phyloP scores from a whole-genome alignment of 257 asterid species.

The Solanum ossicruentum region DNA sequence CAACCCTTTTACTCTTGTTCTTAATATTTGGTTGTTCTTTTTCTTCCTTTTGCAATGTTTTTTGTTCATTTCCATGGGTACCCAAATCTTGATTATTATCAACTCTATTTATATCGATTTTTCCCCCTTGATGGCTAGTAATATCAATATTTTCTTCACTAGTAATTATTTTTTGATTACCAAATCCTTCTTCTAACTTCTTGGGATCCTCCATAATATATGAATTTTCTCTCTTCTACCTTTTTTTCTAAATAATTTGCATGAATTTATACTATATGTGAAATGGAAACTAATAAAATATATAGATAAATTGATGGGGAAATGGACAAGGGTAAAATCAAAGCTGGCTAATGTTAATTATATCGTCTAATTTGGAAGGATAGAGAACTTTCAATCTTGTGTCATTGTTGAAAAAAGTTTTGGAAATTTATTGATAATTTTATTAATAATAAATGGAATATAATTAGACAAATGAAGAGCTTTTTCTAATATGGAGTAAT shows the following conservation, averaged over 20 bases:
- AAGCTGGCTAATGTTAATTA: not conserved
- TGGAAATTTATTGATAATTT: not conserved
- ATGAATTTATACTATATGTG: not conserved
- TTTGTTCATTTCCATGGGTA: not conserved
- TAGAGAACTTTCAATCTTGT: not conserved
- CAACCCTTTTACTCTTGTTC: conserved; percentile 47
- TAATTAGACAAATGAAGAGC: not conserved
- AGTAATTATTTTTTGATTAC: not conserved
- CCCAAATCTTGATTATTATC: not conserved
- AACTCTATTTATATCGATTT: not conserved
- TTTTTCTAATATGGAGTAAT: not conserved
- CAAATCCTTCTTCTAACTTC: conserved; percentile 42
- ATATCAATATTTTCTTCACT: not conserved
- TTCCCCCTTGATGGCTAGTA: not conserved
- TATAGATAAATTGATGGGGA: not conserved
- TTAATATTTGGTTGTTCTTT: conserved; percentile 20
- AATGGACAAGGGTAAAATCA: not conserved
- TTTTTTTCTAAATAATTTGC: not conserved
- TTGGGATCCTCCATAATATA: conserved; percentile 29
- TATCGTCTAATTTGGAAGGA: not conserved
- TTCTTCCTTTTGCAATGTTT: not conserved
- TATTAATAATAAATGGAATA: not conserved
- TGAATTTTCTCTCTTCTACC: not conserved
- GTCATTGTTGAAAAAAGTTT: not conserved
- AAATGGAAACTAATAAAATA: not conserved